Evolutionary conservation across 805 yeast species (phyloP).

Genomic region (Kuraishia molischiana): DNA sequence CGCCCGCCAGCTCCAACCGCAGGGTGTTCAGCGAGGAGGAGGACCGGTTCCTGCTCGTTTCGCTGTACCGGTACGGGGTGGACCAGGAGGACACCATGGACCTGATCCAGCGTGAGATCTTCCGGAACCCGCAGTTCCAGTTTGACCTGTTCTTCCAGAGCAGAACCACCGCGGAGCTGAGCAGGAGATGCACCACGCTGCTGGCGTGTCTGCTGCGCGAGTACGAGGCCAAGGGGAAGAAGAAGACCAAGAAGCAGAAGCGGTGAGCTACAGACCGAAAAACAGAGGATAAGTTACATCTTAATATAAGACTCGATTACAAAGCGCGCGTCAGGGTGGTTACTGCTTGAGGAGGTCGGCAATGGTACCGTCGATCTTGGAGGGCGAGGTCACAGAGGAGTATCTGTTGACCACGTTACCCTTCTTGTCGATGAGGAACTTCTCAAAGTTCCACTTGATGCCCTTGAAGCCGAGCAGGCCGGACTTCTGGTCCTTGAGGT

Average conservation of each 20-base stretch:
- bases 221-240: slow-evolving; percentile 23
- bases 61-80: slow-evolving; percentile 70
- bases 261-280: neutral
- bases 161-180: slow-evolving; percentile 66
- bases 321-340: neutral
- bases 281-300: neutral
- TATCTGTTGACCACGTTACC: slow-evolving; percentile 46
- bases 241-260: slow-evolving; percentile 1
- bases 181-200: slow-evolving; percentile 74
- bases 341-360: slow-evolving; percentile 49
- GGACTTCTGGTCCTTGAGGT: slow-evolving; percentile 51
- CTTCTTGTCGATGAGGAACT: slow-evolving; percentile 41
- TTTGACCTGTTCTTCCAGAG: slow-evolving; percentile 84
- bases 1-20: slow-evolving; percentile 48
- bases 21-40: slow-evolving; percentile 80
- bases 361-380: slow-evolving; percentile 44
- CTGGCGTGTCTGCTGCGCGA: slow-evolving; percentile 71
- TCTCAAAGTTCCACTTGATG: slow-evolving; percentile 53
- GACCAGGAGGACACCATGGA: slow-evolving; percentile 77
- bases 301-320: neutral
- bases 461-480: slow-evolving; percentile 64
- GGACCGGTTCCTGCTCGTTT: slow-evolving; percentile 78
- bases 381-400: slow-evolving; percentile 62
- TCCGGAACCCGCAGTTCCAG: slow-evolving; percentile 68
- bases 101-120: slow-evolving; percentile 61